These are phyloP conservation scores for Beta corolliflora DNA, from an alignment of 179 eudicot genomes.

Conservation along the genomic window DNA sequence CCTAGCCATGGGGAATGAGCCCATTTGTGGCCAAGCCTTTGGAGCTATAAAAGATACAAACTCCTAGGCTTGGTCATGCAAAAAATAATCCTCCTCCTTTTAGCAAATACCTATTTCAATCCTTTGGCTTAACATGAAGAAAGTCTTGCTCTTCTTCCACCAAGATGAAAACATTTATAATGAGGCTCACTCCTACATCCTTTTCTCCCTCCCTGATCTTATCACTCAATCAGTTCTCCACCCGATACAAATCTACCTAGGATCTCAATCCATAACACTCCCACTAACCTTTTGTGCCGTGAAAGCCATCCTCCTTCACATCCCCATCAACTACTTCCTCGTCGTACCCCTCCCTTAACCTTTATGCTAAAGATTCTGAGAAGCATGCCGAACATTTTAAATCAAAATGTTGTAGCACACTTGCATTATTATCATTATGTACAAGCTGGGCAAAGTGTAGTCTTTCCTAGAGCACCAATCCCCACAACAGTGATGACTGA, in stretches of 20 bases:
- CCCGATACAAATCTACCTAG: slow-evolving; percentile 66
- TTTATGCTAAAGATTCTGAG: too few relatives aligned
- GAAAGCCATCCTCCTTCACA: slow-evolving; percentile 51
- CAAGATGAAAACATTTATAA: slow-evolving; percentile 56
- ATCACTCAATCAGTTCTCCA: slow-evolving; percentile 56
- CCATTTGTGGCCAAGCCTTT: too few relatives aligned
- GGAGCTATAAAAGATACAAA: too few relatives aligned
- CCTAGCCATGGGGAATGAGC: too few relatives aligned
- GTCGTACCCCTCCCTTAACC: slow-evolving; percentile 54
- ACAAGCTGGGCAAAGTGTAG: too few relatives aligned
- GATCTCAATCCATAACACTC: slow-evolving; percentile 65
- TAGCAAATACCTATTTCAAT: slow-evolving; percentile 52
- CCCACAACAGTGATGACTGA: too few relatives aligned
- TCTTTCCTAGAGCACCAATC: too few relatives aligned
- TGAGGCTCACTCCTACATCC: slow-evolving; percentile 55
- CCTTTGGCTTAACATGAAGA: slow-evolving; percentile 70
- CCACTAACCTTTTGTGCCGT: slow-evolving; percentile 65
- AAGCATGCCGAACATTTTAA: too few relatives aligned
- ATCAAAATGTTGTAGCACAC: too few relatives aligned
- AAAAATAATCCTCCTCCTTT: slow-evolving; percentile 50
- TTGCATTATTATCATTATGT: too few relatives aligned
- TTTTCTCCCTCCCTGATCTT: slow-evolving; percentile 63
- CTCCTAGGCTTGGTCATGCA: slow-evolving; percentile 61
- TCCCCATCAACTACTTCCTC: slow-evolving; percentile 65
- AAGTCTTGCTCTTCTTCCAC: slow-evolving; percentile 45